phyloP scores from a whole-genome alignment of 495 filamentous ascomycete species.

The Neurospora discreta region DNA sequence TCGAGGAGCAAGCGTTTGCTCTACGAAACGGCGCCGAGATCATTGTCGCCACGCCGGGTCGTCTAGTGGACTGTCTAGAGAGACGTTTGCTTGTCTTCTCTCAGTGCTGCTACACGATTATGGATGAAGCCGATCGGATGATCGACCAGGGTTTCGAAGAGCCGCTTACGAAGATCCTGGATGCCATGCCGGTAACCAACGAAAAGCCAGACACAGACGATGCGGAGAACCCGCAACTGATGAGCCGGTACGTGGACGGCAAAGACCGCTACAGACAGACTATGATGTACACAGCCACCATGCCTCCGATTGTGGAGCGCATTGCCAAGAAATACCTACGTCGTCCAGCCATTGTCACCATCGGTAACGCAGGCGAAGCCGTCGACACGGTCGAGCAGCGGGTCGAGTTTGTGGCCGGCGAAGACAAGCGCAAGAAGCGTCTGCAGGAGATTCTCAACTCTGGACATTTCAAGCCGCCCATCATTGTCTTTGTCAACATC shows the following conservation, averaged over 20 bases:
- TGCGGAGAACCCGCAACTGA: slow-evolving; percentile 74
- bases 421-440: slow-evolving; percentile 97
- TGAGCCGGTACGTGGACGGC: slow-evolving; percentile 72
- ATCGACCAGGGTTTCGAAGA: slow-evolving; percentile 98
- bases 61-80: slow-evolving; percentile 95
- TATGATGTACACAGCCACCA: slow-evolving; percentile 99
- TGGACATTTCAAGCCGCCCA: slow-evolving; percentile 77
- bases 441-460: slow-evolving; percentile 82
- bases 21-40: slow-evolving; percentile 95
- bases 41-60: slow-evolving; percentile 95
- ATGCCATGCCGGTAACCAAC: slow-evolving; percentile 89
- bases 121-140: slow-evolving; percentile 98
- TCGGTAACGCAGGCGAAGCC: slow-evolving; percentile 91
- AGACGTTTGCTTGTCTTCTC: slow-evolving; percentile 80
- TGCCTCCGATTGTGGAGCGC: slow-evolving; percentile 87
- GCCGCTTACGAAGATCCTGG: slow-evolving; percentile 94
- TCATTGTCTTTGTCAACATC: slow-evolving; percentile 99
- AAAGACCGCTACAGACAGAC: slow-evolving; percentile 91
- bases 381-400: slow-evolving; percentile 98
- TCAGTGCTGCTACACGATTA: slow-evolving; percentile 96
- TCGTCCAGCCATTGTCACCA: slow-evolving; percentile 86
- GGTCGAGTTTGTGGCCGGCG: slow-evolving; percentile 81
- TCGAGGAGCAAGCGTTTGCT: slow-evolving; percentile 90
- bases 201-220: slow-evolving; percentile 95
- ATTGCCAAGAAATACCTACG: slow-evolving; percentile 95